Percentiles rank a stretch among this genome's conserved stretches.
phyloP scores from a whole-genome alignment of 805 yeast species.

The Zygosaccharomyces rouxii region DNA sequence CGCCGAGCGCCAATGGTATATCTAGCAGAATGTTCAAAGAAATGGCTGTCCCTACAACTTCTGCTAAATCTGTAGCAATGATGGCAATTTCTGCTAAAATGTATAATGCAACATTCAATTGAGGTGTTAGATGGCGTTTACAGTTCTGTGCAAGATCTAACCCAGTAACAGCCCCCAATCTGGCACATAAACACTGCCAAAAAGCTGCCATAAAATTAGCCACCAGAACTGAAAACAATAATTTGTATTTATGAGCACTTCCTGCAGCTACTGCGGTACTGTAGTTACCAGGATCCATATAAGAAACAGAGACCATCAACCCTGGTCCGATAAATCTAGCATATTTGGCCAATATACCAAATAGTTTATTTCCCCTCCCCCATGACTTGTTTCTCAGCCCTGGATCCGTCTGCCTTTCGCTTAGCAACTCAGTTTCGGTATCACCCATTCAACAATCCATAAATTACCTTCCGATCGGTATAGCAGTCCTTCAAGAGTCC shows the following conservation, averaged over 20 bases:
- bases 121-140: slow-evolving; percentile 62
- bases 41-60: slow-evolving; percentile 96
- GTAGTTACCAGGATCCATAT: slow-evolving; percentile 97
- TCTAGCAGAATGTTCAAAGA: slow-evolving; percentile 78
- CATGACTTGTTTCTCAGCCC: slow-evolving; percentile 4
- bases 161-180: slow-evolving; percentile 92
- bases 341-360: slow-evolving; percentile 43
- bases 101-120: slow-evolving; percentile 59
- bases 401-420: neutral
- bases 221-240: slow-evolving; percentile 70
- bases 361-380: slow-evolving; percentile 8
- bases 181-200: slow-evolving; percentile 78
- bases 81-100: slow-evolving; percentile 84
- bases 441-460: slow-evolving; percentile 7
- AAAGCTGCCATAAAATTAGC: slow-evolving; percentile 85
- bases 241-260: slow-evolving; percentile 75
- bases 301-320: slow-evolving; percentile 88
- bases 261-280: slow-evolving; percentile 93
- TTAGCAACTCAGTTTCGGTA: slow-evolving; percentile 3
- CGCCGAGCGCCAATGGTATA: slow-evolving; percentile 80
- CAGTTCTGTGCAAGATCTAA: slow-evolving; percentile 86
- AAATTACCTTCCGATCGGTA: neutral
- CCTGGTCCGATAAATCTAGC: slow-evolving; percentile 87
- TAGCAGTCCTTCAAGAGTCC: neutral
- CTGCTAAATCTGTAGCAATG: slow-evolving; percentile 94